Base-by-base conservation (phyloP, 2,329 filamentous ascomycete species). In the Elsinoe necatrix region DNA sequence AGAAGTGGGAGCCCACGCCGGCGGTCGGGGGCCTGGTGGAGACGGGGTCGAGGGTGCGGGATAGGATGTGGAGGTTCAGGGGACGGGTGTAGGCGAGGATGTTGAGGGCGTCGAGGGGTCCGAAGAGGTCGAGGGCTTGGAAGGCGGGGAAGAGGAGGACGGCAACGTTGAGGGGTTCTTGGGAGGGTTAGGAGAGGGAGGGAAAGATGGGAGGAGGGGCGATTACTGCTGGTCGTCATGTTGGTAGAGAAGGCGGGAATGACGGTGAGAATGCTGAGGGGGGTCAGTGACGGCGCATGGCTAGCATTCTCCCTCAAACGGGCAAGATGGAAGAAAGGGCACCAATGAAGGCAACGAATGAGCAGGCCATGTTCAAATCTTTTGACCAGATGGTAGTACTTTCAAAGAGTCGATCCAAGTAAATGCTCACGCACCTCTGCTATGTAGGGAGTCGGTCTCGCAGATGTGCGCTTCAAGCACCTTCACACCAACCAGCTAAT, bases 101-200 rank as follows among this genome's bases (percentile, higher is more conserved):
- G 45, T 61, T 60, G 12, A 63, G 55, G 37, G 59, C 58, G 56
- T 62, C 61, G 34, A 59, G 57, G 14, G 62, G 62, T 9, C 61
- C 62, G 25, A 58, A 58, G 29, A 58, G 58, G 43, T 63, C 62
- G 27, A 62, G 61, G 23, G 60, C 59, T 43, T 62, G 58, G 57
- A 60, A 62, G 37, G 58, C 42, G 11, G 61, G 61, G 47, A 55
- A 62, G 39, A 61, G 50, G 23, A 63, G 51, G 45, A 63, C 43
- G 27, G 54, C 60, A 52, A 60, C 29, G 48, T 52, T 21, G 27
- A 35, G 27, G 29, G 48, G 48, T 52, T 52, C 16, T 52, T 25
- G 27, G 48, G 29, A 21, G 12, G 29, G 31, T 23, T 11, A 23
- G 6, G 12, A 18, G 16, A 4, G 29, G 4, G 16, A n/a, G 1